Evolutionary conservation across 139 green algal genomes (phyloP).

Genomic region (Ettlia oleoabundans): DNA sequence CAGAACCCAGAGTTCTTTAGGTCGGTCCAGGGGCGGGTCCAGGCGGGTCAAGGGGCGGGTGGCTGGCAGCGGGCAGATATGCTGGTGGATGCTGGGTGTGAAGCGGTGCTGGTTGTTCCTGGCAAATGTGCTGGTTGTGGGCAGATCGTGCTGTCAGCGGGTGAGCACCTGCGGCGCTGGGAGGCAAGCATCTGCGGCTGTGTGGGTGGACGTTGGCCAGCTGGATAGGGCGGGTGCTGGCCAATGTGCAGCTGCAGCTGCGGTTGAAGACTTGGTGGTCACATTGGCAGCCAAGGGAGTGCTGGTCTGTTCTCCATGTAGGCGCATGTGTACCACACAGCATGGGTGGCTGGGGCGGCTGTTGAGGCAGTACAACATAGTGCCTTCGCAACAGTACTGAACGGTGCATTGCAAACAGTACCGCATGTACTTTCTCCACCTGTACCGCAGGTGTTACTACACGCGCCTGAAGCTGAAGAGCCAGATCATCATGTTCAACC

Average conservation of each 20-base stretch:
- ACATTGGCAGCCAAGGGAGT: too few relatives aligned
- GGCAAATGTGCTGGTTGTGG: neutral
- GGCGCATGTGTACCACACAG: too few relatives aligned
- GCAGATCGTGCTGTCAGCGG: neutral
- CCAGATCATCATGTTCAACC: slow-evolving; percentile 95
- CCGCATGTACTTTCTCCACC: neutral
- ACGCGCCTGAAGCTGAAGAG: slow-evolving; percentile 86
- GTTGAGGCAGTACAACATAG: too few relatives aligned
- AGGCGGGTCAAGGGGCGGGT: neutral
- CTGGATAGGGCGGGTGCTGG: too few relatives aligned
- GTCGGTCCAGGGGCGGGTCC: neutral
- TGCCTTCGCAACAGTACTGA: too few relatives aligned
- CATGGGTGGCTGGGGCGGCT: too few relatives aligned
- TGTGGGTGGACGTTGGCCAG: too few relatives aligned
- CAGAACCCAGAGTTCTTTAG: slow-evolving; percentile 92
- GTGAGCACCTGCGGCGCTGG: neutral
- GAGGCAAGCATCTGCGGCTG: too few relatives aligned
- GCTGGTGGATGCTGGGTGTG: neutral
- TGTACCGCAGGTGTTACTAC: slow-evolving; percentile 75
- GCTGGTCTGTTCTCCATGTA: too few relatives aligned
- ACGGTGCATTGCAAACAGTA: too few relatives aligned
- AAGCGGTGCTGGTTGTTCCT: neutral
- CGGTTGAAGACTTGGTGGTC: too few relatives aligned
- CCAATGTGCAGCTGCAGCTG: too few relatives aligned
- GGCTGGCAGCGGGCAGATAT: slow-evolving; percentile 4